Evolutionary conservation across 2,329 filamentous ascomycete species (phyloP), one percentile per base, ranked within the genome.

Genomic region (Diplodia intermedia): DNA sequence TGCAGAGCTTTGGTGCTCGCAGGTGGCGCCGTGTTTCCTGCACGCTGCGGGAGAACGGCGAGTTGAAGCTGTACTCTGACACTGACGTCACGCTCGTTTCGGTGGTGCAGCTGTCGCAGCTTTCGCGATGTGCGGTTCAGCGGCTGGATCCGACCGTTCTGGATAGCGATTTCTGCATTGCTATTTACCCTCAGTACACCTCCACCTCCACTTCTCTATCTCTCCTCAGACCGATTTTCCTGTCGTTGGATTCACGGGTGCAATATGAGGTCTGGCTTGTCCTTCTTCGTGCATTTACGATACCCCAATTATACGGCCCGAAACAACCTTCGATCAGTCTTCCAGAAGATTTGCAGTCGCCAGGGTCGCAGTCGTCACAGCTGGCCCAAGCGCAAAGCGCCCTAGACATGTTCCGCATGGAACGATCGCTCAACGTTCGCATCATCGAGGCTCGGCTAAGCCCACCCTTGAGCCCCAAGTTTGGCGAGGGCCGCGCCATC

Each of bases 231-330:
- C 94, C 95, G 0, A 89, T 98, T 43, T 97, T 97, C 76, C 84
- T 99, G 40, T 91, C 92, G 3, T 81, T 97, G 54, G 94, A 98
- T 72, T 94, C 88, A 31, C 88, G 94, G 52, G 89, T 97, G 7
- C 84, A 97, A n/a, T 97, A 96, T 74, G 95, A 99, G 77, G 95
- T 97, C 14, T 99, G 95, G 95, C 94, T 97, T 74, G 94, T 97
- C 7, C 83, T 99, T 11, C 79, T 99, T 36, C 88, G 94, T 70
- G 93, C 94, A 0, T 97, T 97, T 78, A 93, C 94, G 0, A 90
- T 97, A 55, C 94, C 95, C 0, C 93, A 97, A 73, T 85, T 98
- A 14, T 98, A 97, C 76, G 92, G 89, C 1, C 86, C 86, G n/a
- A 85, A 86, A 70, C 81, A 82, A 70, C 75, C 67, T 76, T 88